Evolutionary conservation across 352 stramenopile species (phyloP).

Genomic region (Phytophthora pinifolia): DNA sequence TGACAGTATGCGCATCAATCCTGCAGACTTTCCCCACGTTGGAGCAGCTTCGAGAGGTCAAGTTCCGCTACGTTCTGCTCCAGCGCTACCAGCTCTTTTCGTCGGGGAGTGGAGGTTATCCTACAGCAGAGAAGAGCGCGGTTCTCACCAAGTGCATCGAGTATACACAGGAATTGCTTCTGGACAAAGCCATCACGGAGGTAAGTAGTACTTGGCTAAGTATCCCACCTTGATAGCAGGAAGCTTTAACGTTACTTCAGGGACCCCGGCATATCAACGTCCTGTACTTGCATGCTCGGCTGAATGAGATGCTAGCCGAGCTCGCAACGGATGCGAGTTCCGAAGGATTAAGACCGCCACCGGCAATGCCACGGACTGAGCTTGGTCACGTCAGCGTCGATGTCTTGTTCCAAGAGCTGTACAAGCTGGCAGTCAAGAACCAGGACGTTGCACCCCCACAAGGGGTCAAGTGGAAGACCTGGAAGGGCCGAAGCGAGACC

Average conservation of each 20-base stretch:
- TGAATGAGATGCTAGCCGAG: conserved; percentile 55
- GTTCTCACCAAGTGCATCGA: conserved; percentile 50
- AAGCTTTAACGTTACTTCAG: conserved; percentile 10
- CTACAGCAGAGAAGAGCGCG: conserved; percentile 19
- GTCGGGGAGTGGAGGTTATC: neutral
- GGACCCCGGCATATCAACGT: conserved; percentile 41
- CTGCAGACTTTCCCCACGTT: conserved; percentile 59
- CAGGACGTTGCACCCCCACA: conserved; percentile 9
- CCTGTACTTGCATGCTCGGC: conserved; percentile 61
- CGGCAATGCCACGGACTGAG: conserved; percentile 14
- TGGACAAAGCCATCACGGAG: conserved; percentile 40
- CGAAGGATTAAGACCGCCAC: neutral
- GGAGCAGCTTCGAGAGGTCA: conserved; percentile 36
- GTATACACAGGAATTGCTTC: conserved; percentile 49
- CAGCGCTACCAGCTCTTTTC: conserved; percentile 59
- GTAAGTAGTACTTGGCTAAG: conserved; percentile 8
- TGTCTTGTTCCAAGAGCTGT: conserved; percentile 51
- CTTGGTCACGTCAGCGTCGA: conserved; percentile 34
- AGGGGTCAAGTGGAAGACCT: conserved; percentile 36
- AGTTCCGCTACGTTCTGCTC: conserved; percentile 52
- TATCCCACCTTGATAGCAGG: neutral
- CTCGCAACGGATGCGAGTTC: neutral
- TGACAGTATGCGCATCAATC: conserved; percentile 50
- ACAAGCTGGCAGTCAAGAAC: conserved; percentile 15
- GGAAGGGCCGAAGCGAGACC: conserved; percentile 40